These are phyloP conservation scores for Suillus weaverae DNA, from an alignment of 768 basidiomycete species.

Conservation along the genomic window DNA sequence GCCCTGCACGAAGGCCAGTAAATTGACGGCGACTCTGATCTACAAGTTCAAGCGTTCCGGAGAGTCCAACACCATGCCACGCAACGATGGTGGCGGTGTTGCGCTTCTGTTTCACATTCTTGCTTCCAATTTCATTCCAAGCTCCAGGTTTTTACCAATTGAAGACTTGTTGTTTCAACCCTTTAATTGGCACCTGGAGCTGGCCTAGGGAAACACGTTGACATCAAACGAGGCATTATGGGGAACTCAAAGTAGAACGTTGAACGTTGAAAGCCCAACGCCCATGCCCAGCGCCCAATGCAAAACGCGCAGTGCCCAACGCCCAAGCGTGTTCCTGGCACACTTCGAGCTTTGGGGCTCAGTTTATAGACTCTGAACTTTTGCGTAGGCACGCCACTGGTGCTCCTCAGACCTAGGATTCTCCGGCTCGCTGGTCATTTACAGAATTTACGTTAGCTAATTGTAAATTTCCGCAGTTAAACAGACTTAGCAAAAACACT, in stretches of 20 bases:
- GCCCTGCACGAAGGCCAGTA: background rate
- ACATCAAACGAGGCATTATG: background rate
- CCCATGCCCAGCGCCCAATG: too few species aligned
- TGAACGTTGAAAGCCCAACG: background rate
- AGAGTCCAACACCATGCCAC: background rate
- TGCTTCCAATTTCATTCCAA: background rate
- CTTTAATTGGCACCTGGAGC: background rate
- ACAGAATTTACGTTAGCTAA: background rate
- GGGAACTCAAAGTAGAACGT: background rate
- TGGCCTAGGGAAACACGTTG: background rate
- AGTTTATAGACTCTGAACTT: background rate
- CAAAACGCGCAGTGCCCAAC: too few species aligned
- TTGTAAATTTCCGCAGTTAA: background rate
- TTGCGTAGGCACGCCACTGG: background rate
- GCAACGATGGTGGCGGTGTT: background rate
- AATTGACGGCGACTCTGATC: background rate
- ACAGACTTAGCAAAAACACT: too few species aligned
- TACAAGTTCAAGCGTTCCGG: background rate
- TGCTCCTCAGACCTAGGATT: background rate
- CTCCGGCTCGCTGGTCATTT: background rate
- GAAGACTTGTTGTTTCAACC: background rate
- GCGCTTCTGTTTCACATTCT: background rate
- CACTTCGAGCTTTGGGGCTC: background rate
- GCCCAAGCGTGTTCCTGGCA: background rate
- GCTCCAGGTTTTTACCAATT: background rate